Conservation (phyloP, 805 yeast species). For the Lipomyces yamadae region DNA sequence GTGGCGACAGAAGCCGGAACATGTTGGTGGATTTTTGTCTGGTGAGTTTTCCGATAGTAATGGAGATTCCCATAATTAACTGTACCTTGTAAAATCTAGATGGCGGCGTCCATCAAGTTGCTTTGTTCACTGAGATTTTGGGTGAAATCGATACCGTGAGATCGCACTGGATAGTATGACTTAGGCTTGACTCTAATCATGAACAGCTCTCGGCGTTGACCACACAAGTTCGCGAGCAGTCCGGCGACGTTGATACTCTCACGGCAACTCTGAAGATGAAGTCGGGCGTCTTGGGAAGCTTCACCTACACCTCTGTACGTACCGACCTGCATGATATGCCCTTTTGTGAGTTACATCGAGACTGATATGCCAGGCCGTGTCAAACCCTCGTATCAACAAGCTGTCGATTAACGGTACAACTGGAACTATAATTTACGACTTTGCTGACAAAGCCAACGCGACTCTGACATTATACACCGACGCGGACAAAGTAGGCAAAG, state of each 20-base stretch:
- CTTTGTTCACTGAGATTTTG: slow-evolving; percentile 77
- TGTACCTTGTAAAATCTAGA: slow-evolving; percentile 43
- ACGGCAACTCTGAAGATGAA: slow-evolving; percentile 69
- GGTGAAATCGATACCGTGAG: slow-evolving; percentile 69
- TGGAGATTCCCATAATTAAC: not conserved
- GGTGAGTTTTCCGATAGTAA: slow-evolving; percentile 45
- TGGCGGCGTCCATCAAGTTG: slow-evolving; percentile 96
- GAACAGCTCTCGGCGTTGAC: slow-evolving; percentile 64
- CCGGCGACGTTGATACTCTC: slow-evolving; percentile 83
- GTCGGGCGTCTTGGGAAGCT: slow-evolving; percentile 75
- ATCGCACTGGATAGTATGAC: not conserved
- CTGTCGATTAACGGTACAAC: slow-evolving; percentile 77
- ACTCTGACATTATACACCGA: slow-evolving; percentile 42
- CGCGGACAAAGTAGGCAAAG: slow-evolving; percentile 36
- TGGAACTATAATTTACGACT: slow-evolving; percentile 74
- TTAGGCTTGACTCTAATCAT: not conserved
- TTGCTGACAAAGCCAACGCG: slow-evolving; percentile 57
- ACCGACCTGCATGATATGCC: not conserved
- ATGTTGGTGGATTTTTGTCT: slow-evolving; percentile 87
- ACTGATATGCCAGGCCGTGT: slow-evolving; percentile 18
- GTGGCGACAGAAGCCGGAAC: slow-evolving; percentile 92
- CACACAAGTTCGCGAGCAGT: slow-evolving; percentile 71
- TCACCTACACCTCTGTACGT: slow-evolving; percentile 83
- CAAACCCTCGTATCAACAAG: slow-evolving; percentile 46
- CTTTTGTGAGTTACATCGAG: not conserved